Evolutionary conservation across 176 grass and related monocot species (phyloP), one percentile per base, ranked within the genome.

Genomic region (Lolium multiflorum): DNA sequence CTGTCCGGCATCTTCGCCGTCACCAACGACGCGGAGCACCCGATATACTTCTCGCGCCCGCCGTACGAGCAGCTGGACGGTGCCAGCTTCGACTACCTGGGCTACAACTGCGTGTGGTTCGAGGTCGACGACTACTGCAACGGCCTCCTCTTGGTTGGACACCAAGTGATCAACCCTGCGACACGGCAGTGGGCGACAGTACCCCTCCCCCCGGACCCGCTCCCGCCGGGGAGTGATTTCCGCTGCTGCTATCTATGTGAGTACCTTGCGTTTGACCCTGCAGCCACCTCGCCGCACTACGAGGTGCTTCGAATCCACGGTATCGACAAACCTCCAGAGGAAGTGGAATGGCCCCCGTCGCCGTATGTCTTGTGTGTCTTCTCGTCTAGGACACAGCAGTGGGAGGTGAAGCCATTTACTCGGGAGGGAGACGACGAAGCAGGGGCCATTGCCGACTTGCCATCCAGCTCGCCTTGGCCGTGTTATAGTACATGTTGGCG

Each of bases 211-310:
- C 25, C 25, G 31, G 2, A 9, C 16, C 28, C 3, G 74, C 0
- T 6, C 13, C 16, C 8, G 74, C 24, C 24, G 13, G 48, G 48
- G 3, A 17, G 15, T 15, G 15, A 17, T 54, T 54, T 5, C 15
- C 1, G 0, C 9, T 5, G 8, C 24, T 10, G 28, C 6, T 0
- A 50, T 11, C 11, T 4, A 11, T 1, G 5, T 0, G 2, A 25
- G 17, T 77, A n/a, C 74, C 74, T 57, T 1, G 74, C 6, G 0
- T 77, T 77, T 38, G 25, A 50, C 48, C 48, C 48, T 14, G 46
- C 46, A 1, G 48, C 48, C 48, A 50, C 48, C 11, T 81, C 35
- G 0, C 77, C 60, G 1, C 60, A 35, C 22, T 81, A 66, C 1
- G 60, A 81, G 60, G 60, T 81, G 44, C 4, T 80, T 4, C 11